Base-by-base conservation (phyloP, 2,329 filamentous ascomycete species). In the Ramularia endophylla region DNA sequence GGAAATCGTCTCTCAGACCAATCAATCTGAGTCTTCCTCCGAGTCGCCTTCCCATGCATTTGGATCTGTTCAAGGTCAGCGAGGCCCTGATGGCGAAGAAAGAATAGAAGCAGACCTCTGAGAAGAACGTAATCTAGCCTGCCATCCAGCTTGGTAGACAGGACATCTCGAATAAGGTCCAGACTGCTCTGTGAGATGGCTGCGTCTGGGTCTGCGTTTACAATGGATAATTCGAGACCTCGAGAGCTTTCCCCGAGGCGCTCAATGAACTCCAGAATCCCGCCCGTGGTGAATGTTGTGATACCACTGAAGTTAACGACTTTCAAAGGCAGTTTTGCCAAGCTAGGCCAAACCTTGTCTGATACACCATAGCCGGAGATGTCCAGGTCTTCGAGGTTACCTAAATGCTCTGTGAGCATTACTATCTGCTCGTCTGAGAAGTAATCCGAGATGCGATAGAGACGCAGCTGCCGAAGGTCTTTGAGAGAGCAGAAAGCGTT, bases 311-410 rank as follows among this genome's bases (percentile, higher is more conserved):
- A 71, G 4, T 68, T 70, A 5, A 83, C 62, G 3, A 61, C 65
- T 33, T 70, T 72, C 27, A 84, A 61, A 3, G 57, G 56, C 31
- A 81, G 62, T 5, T 57, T 57, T 8, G 73, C 65, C 9, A 79
- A 55, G 3, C 58, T 54, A 25, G 56, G 55, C 41, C 73, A 67
- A 8, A 74, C 62, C 16, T 68, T 65, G 45, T 79, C 72, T 4
- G 72, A 67, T 16, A 75, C 59, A 12, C 73, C 72, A 31, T 71
- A 67, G 7, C 79, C 78, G 31, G 69, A 72, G 36, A 83, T 71
- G 32, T 67, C 71, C 11, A 84, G 59, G 9, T 76, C 70, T 48
- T 80, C 75, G 0, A 85, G 66, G 12, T 66, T 55, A 0, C 60
- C 60, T 8, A 80, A 60, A 8, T 65, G 57, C 2, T 56, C 45